Evolutionary conservation across 257 asterid genomes (phyloP).

Genomic region (Apocynum venetum): DNA sequence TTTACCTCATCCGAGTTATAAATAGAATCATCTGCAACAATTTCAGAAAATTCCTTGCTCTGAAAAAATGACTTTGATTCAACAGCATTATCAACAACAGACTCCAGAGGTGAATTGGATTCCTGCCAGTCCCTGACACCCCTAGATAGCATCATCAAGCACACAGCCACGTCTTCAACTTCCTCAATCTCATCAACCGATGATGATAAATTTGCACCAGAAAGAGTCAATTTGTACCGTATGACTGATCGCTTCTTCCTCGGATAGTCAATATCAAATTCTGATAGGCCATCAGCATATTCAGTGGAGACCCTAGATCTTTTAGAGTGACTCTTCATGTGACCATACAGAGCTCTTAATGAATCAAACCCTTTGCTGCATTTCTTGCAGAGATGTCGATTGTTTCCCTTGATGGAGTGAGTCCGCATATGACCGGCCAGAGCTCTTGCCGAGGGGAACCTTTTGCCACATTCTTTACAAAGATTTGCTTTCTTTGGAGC

Average conservation of each 20-base stretch:
- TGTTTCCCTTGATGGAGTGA: conserved; percentile 48
- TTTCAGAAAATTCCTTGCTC: conserved; percentile 3
- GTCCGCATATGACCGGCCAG: conserved; percentile 76
- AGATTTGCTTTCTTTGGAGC: conserved; percentile 12
- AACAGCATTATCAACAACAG: conserved; percentile 22
- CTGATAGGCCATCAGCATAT: conserved; percentile 36
- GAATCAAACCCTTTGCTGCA: conserved; percentile 72
- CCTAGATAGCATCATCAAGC: conserved; percentile 69
- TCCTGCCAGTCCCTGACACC: conserved; percentile 33
- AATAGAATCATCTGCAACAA: conserved; percentile 16
- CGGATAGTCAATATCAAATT: conserved; percentile 41
- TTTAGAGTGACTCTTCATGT: conserved; percentile 81
- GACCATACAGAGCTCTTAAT: conserved; percentile 74
- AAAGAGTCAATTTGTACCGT: conserved; percentile 37
- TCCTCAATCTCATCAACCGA: conserved; percentile 37
- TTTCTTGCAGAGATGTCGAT: conserved; percentile 43
- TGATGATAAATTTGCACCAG: conserved; percentile 27
- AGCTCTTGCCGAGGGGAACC: conserved; percentile 59
- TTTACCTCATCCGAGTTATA: conserved; percentile 13
- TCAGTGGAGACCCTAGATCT: conserved; percentile 29
- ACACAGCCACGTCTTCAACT: conserved; percentile 47
- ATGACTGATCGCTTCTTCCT: conserved; percentile 60
- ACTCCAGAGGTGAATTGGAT: conserved; percentile 16
- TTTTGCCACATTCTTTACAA: conserved; percentile 66
- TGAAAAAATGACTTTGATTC: conserved; percentile 29